These are phyloP conservation scores for Dictyostelium intermedium DNA, from an alignment of 78 protist genomes.

Conservation along the genomic window DNA sequence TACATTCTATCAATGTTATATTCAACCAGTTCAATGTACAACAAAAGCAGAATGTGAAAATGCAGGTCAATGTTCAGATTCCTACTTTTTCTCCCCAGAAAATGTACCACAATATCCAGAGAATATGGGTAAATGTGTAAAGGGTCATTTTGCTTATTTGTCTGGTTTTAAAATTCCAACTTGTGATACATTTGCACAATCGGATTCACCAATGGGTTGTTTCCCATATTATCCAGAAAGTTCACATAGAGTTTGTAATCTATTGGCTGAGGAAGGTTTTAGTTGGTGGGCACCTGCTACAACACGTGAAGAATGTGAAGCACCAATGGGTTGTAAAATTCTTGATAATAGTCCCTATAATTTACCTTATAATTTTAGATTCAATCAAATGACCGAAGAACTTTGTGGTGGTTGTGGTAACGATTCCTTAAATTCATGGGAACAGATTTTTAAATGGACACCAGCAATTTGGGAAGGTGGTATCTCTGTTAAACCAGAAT, in stretches of 20 bases:
- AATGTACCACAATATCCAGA: not conserved
- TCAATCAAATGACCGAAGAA: slow-evolving; percentile 13
- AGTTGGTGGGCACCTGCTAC: slow-evolving; percentile 49
- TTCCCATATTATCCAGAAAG: not conserved
- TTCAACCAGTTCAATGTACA: not conserved
- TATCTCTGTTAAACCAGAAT: not conserved
- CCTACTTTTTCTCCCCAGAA: not conserved
- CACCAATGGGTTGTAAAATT: slow-evolving; percentile 18
- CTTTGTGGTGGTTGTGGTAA: slow-evolving; percentile 2
- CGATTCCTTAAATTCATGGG: slow-evolving; percentile 1
- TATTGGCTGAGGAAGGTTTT: not conserved
- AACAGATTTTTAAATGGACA: slow-evolving; percentile 13
- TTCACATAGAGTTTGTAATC: not conserved
- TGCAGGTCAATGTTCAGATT: slow-evolving; percentile 34
- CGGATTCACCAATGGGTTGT: slow-evolving; percentile 61
- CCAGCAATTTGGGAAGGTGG: slow-evolving; percentile 19
- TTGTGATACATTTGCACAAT: not conserved
- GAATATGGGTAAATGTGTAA: slow-evolving; percentile 40
- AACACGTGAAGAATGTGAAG: not conserved
- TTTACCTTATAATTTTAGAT: slow-evolving; percentile 39
- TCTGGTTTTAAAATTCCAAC: not conserved
- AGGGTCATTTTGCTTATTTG: not conserved
- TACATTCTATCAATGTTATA: not conserved
- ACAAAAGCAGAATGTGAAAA: slow-evolving; percentile 31
- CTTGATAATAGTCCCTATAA: not conserved